Base-by-base conservation (phyloP, 257 asterid genomes). In the Rubia yunnanensis region DNA sequence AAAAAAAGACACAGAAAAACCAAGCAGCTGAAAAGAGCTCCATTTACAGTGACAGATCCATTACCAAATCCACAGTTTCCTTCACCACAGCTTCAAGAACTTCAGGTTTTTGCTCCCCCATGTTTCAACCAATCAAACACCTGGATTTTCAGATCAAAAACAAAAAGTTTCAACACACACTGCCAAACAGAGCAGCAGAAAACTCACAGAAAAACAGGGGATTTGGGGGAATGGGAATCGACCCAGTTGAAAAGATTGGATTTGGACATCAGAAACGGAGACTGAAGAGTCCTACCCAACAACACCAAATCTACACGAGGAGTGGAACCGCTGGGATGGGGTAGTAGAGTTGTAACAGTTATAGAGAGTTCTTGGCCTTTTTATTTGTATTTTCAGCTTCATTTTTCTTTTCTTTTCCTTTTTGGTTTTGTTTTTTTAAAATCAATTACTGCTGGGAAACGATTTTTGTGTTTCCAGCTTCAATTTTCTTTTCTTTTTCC, bases 51-150 rank as follows among this genome's bases (percentile, higher is more conserved):
- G 10, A 56, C 84, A 83, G 94, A 92, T 92, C 99, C 96, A 82
- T 88, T 87, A 89, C 99, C 97, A 92, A 89, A 89, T 92, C 99
- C 54, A 92, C 99, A 44, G 96, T 89, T 63, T 92, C 99, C 81
- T 84, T 92, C 89, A 92, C 67, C 30, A 92, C 99, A 74, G 99
- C 97, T 38, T 92, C 99, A 49, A 92, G 79, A 83, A 86, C 95
- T 77, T 92, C 97, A 78, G 97, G 78, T 76, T 92, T 87, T 63
- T 92, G 95, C 69, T 92, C 96, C 69, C 77, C 99, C 99, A 89
- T 87, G 69, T 61, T 52, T 55, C 7, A 31, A 7, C 65, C 68
- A 44, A 53, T 14, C 54, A 63, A 31, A 72, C 36, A 35, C 60
- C 62, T 44, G 39, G 73, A 34, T 65, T 74, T 71, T 44, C 52